Percentiles rank a stretch among this genome's conserved stretches.
These are phyloP conservation scores for Fusarium beomiforme DNA, from an alignment of 2,329 filamentous ascomycete genomes.

Conservation along the genomic window DNA sequence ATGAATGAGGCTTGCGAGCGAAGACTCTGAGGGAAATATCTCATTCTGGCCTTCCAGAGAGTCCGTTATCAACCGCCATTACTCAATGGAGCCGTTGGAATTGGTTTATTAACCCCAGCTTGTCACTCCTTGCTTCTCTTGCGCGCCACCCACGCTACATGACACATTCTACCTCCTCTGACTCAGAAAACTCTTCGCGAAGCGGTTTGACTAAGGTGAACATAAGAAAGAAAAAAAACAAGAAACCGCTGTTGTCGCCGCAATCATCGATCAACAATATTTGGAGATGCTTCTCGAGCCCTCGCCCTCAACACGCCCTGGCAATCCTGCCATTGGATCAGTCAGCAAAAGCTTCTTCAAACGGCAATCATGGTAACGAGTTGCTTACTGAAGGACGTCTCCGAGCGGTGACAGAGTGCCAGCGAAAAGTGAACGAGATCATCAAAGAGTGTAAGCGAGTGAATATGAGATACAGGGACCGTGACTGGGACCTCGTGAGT, in stretches of 20 bases:
- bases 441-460: not conserved
- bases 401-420: not conserved
- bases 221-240: not conserved
- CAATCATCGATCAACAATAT: not conserved
- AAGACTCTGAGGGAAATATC: not conserved
- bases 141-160: not conserved
- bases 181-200: not conserved
- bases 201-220: not conserved
- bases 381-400: not conserved
- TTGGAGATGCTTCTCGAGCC: not conserved
- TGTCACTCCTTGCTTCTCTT: not conserved
- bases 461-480: slow-evolving; percentile 2
- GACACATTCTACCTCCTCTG: not conserved
- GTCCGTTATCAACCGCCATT: not conserved
- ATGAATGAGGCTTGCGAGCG: not conserved
- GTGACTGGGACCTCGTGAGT: not conserved
- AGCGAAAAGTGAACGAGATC: not conserved
- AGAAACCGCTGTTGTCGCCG: not conserved
- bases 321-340: not conserved
- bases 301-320: not conserved
- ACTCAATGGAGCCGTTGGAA: not conserved
- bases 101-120: not conserved
- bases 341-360: not conserved
- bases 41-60: not conserved
- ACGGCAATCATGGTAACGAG: not conserved